phyloP scores from a whole-genome alignment of 1,284 basidiomycete species.

The Pseudozyma thailandica region DNA sequence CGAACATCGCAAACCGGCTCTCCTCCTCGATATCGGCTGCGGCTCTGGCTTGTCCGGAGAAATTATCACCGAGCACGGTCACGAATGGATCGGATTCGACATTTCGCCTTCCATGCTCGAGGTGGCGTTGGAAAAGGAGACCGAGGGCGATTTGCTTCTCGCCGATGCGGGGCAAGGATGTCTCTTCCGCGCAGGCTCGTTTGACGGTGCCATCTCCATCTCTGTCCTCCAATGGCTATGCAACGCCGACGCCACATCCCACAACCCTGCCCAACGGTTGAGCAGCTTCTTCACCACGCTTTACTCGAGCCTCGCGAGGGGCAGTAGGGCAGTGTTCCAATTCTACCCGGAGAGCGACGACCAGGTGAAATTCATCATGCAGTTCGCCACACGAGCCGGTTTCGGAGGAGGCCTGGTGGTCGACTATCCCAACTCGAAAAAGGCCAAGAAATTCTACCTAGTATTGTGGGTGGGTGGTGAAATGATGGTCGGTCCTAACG shows the following conservation, averaged over 20 bases:
- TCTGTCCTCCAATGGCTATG: constrained; percentile 98
- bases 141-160: constrained; percentile 67
- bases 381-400: constrained; percentile 89
- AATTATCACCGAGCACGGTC: constrained; percentile 92
- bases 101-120: constrained; percentile 90
- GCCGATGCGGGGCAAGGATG: constrained; percentile 70
- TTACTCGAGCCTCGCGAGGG: constrained; percentile 88
- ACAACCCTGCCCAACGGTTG: constrained; percentile 91
- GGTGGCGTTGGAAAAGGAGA: constrained; percentile 65
- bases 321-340: constrained; percentile 86
- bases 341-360: constrained; percentile 67
- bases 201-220: constrained; percentile 97
- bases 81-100: constrained; percentile 94
- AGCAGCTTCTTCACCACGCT: constrained; percentile 95
- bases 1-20: constrained; percentile 53
- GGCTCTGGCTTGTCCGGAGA: constrained; percentile 98
- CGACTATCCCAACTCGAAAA: constrained; percentile 72
- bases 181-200: constrained; percentile 90
- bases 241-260: constrained; percentile 92
- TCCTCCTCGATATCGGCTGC: constrained; percentile 95
- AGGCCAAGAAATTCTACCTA: constrained; percentile 68
- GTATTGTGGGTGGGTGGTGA: constrained; percentile 68
- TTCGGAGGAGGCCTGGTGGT: constrained; percentile 97
- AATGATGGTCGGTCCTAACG: constrained; percentile 68
- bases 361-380: constrained; percentile 79